Percentiles rank a stretch among this genome's conserved stretches.
Evolutionary conservation across 2,329 filamentous ascomycete species (phyloP).

Genomic region (Sphaerulina vaccinii): DNA sequence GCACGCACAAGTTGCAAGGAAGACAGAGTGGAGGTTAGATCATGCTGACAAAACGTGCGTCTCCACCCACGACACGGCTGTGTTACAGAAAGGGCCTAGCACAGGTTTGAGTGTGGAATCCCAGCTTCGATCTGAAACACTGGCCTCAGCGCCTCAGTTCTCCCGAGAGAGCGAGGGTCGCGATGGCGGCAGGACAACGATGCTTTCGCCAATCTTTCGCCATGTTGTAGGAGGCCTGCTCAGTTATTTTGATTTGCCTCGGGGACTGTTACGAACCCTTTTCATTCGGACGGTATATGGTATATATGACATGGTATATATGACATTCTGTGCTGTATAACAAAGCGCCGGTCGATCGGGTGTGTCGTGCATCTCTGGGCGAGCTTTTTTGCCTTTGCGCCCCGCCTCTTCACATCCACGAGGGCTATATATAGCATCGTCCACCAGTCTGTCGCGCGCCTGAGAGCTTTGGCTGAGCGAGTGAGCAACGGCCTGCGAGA

Average conservation of each 20-base stretch:
- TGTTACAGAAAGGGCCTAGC: slow-evolving; percentile 13
- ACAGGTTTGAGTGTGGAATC: slow-evolving; percentile 10
- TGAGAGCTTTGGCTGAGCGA: slow-evolving; percentile 1
- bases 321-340: background rate
- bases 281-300: too few species aligned
- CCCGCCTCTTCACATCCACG: slow-evolving; percentile 1
- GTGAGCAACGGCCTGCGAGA: background rate
- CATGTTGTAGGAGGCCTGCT: background rate
- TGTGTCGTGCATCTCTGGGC: slow-evolving; percentile 4
- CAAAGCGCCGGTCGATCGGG: background rate
- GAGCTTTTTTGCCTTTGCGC: slow-evolving; percentile 1
- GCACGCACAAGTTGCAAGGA: background rate
- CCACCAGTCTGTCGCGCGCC: slow-evolving; percentile 10
- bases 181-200: background rate
- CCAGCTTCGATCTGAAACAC: slow-evolving; percentile 12
- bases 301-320: too few species aligned
- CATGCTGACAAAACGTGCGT: slow-evolving; percentile 11
- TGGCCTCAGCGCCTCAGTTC: slow-evolving; percentile 16
- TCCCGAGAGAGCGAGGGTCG: too few species aligned
- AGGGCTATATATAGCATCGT: slow-evolving; percentile 9
- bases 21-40: background rate
- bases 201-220: background rate
- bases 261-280: too few species aligned
- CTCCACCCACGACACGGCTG: slow-evolving; percentile 6
- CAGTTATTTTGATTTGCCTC: too few species aligned